phyloP scores from a whole-genome alignment of 192 early-diverging fungal species.

The Cetraspora pellucida region DNA sequence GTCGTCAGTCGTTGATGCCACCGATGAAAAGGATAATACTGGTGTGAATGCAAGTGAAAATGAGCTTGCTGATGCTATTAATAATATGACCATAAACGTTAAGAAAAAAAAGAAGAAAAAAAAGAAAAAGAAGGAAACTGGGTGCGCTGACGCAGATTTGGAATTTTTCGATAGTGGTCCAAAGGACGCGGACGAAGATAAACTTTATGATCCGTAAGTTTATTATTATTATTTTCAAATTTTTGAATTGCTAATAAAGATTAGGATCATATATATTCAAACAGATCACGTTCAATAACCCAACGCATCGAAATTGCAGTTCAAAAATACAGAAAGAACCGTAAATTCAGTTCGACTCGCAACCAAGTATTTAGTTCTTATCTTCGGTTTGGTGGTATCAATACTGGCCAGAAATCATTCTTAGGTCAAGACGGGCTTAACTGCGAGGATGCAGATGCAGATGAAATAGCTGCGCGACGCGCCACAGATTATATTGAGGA shows the following conservation, averaged over 20 bases:
- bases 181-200: constrained; percentile 4
- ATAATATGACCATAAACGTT: constrained; percentile 27
- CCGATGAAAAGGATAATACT: no score
- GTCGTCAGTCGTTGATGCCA: no score
- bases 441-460: constrained; percentile 48
- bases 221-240: background rate
- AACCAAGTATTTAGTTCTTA: constrained; percentile 52
- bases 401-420: constrained; percentile 53
- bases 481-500: constrained; percentile 47
- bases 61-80: no score
- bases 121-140: constrained; percentile 46
- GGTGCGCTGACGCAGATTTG: constrained; percentile 48
- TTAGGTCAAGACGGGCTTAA: constrained; percentile 44
- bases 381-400: constrained; percentile 56
- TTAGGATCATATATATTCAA: background rate
- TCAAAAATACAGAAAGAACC: constrained; percentile 56
- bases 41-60: no score
- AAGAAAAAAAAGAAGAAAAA: constrained; percentile 44
- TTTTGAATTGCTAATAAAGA: background rate
- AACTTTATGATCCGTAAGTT: constrained; percentile 21
- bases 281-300: constrained; percentile 44
- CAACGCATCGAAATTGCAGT: constrained; percentile 57
- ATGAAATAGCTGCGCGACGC: constrained; percentile 41
- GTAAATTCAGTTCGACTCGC: constrained; percentile 48
- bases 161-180: constrained; percentile 47